Percentiles rank a stretch among this genome's conserved stretches.
phyloP scores from a whole-genome alignment of 2,329 filamentous ascomycete genomes.

The Fusarium concolor region DNA sequence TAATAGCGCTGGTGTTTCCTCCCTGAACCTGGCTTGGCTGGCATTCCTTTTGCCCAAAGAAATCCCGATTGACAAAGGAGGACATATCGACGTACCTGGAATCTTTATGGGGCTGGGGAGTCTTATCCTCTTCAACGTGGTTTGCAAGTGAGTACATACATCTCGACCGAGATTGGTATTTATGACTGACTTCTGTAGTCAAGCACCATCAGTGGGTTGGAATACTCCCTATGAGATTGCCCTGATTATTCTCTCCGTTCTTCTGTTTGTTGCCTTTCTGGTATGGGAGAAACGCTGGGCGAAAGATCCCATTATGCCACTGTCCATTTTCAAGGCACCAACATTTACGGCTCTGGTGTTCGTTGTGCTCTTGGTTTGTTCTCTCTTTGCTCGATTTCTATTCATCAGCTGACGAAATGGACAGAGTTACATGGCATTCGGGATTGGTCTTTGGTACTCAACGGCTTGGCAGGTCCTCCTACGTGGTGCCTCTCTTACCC shows the following conservation, averaged over 20 bases:
- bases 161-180: fast-evolving
- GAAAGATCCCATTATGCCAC: constrained; percentile 58
- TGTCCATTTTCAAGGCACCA: constrained; percentile 58
- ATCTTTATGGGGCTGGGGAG: constrained; percentile 50
- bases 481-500: constrained; percentile 52
- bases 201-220: constrained; percentile 61
- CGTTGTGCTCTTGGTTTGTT: constrained; percentile 52
- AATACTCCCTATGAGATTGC: constrained; percentile 55
- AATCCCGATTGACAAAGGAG: constrained; percentile 40
- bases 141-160: constrained; percentile 58
- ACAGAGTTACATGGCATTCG: constrained; percentile 59
- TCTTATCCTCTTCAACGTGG: constrained; percentile 62
- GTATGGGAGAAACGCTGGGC: constrained; percentile 57
- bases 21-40: constrained; percentile 6
- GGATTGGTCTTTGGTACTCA: constrained; percentile 62
- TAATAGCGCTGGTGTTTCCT: constrained; percentile 8
- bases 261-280: constrained; percentile 48
- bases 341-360: constrained; percentile 58
- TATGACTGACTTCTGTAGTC: constrained; percentile 6
- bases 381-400: fast-evolving
- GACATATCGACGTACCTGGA: constrained; percentile 41
- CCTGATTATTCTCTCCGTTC: constrained; percentile 52
- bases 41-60: constrained; percentile 30
- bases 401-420: background rate
- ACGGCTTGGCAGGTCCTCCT: constrained; percentile 58